Evolutionary conservation across 805 yeast genomes (phyloP), one percentile per base, ranked within the genome.

Genomic region (Candida golubevii): DNA sequence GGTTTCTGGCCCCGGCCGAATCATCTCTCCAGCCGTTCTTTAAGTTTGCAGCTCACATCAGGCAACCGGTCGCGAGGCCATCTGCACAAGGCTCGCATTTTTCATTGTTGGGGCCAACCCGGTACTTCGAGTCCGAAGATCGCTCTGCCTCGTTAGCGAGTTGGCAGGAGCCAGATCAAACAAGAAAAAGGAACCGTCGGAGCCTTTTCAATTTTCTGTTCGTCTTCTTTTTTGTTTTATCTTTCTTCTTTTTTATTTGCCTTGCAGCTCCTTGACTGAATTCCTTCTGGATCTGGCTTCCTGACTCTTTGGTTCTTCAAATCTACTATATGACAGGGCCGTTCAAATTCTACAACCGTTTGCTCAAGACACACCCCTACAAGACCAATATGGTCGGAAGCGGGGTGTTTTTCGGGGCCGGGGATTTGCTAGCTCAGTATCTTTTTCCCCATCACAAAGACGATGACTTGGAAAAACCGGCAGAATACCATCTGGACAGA

Each of bases 311-410:
- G 7, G 7, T 35, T 6, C 14, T 11, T 11, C 30, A 8, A 12
- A 18, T 18, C 23, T 5, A 18, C 23, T n/a, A 12, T 39, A 50
- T 49, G 53, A 38, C 54, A 12, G 48, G 51, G 23, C 42, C 48
- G 34, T 53, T 51, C 49, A 46, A 47, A n/a, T 26, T 38, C 30
- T 60, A 60, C 54, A 56, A 59, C 35, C 49, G 39, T 36, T 54
- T 60, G 40, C 63, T 80, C 36, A 61, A 62, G 48, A 63, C 59
- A 32, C 70, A 71, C 46, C 84, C 85, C 4, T 75, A 70, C 55
- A 56, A 69, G 33, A 77, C 83, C 40, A 81, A 80, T 57, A 75
- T 79, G 57, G 39, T 73, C 26, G 67, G 78, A 41, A 78, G 83
- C 1, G 83, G 84, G 26, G 30, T 67, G 35, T 57, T 70, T 11